Evolutionary conservation across 2,329 filamentous ascomycete genomes (phyloP), one percentile per base, ranked within the genome.

Genomic region (Blastomyces percursus): DNA sequence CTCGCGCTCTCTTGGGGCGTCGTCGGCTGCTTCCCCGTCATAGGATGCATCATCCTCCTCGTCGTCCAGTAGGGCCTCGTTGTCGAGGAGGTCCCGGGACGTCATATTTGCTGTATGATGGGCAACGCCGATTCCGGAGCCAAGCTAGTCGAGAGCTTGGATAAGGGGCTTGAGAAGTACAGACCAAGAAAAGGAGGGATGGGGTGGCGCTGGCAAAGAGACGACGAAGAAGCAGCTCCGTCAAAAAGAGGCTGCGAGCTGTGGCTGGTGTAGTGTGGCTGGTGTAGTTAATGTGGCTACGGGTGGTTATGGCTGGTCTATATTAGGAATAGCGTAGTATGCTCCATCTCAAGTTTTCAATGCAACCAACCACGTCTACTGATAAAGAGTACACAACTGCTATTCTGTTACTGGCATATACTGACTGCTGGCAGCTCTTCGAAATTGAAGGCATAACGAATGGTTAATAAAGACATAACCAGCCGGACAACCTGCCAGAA

Each of bases 11-110:
- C 71, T 79, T 56, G 78, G 54, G 32, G 7, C 32, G 7, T 21
- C 54, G 32, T 12, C 83, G 60, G 85, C 88, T 32, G 82, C 86
- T 65, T 90, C 89, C 67, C 92, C 90, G 69, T 91, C 88, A 65
- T 88, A 88, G 11, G 88, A 90, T 70, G 89, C 90, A 65, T 95
- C 91, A 61, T 93, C 89, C 65, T 86, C 84, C 67, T 93, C 90
- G 63, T 94, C 90, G 72, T 92, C 92, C 64, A 96, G 80, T 76
- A 95, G 86, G 69, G 93, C 94, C 78, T 91, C 87, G 67, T 86
- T 86, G 69, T 93, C 87, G 71, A 99, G 87, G 72, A 96, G 80
- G 73, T 91, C 86, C 64, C 73, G 72, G 63, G 76, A 71, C 75
- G 83, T 84, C 83, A 90, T 86, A 24, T 12, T 64, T 40, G 54